A percentile compares a stretch with the other conserved stretches of the same genome.
phyloP scores from a whole-genome alignment of 441 rosid genomes.

The Corymbia calophylla region DNA sequence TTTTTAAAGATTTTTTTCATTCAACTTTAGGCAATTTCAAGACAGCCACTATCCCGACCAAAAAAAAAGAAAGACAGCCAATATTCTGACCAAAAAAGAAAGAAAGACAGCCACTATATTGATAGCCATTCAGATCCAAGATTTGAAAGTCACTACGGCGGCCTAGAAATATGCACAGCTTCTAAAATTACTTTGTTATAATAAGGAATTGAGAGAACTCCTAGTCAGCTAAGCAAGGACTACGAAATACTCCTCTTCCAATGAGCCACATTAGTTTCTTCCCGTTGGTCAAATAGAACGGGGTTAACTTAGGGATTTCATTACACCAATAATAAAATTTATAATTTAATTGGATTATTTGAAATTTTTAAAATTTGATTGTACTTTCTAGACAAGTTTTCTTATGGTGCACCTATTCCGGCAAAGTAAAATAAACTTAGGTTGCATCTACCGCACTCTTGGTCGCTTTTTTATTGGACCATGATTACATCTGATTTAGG shows the following conservation, averaged over 20 bases:
- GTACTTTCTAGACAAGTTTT: neutral
- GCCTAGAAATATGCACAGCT: neutral
- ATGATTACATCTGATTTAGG: no score
- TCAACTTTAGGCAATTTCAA: neutral
- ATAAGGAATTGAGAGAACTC: neutral
- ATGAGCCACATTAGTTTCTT: neutral
- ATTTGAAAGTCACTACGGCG: neutral
- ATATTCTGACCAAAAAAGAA: no score
- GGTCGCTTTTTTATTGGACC: no score
- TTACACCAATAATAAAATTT: neutral
- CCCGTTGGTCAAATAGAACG: neutral
- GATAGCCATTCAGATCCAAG: neutral
- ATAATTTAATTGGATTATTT: neutral
- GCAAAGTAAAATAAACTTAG: no score
- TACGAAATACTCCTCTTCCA: neutral
- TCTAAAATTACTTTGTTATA: neutral
- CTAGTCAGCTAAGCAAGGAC: neutral
- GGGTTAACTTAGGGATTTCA: neutral
- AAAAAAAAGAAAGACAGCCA: no score
- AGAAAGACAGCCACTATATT: neutral
- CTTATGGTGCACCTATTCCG: no score
- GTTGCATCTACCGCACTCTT: no score
- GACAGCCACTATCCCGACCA: neutral
- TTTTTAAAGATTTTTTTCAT: neutral
- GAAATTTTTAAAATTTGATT: neutral